phyloP scores from a whole-genome alignment of 495 filamentous ascomycete genomes.

The Neurospora sp. region DNA sequence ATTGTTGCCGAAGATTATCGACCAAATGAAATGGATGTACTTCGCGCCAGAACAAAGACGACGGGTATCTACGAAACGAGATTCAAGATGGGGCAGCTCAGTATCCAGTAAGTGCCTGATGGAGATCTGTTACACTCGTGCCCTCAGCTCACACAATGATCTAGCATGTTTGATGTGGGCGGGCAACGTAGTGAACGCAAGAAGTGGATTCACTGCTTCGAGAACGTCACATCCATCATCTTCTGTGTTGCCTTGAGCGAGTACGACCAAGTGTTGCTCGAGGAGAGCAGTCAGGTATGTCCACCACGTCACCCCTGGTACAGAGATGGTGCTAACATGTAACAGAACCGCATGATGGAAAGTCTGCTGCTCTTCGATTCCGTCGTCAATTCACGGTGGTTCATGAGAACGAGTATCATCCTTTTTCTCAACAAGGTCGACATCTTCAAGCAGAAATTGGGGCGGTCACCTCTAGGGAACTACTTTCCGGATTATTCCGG shows the following conservation, averaged over 20 bases:
- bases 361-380: slow-evolving; percentile 96
- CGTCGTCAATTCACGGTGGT: slow-evolving; percentile 97
- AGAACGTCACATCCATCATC: slow-evolving; percentile 99
- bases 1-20: slow-evolving; percentile 83
- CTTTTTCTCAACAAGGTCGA: slow-evolving; percentile 98
- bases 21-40: slow-evolving; percentile 83
- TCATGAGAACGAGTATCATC: slow-evolving; percentile 97
- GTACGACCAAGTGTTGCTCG: slow-evolving; percentile 92
- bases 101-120: slow-evolving; percentile 74
- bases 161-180: slow-evolving; percentile 97
- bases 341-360: slow-evolving; percentile 97
- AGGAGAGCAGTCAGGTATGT: slow-evolving; percentile 90
- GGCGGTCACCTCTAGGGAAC: slow-evolving; percentile 75
- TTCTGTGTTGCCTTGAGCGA: slow-evolving; percentile 98
- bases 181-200: slow-evolving; percentile 95
- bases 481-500: slow-evolving; percentile 98
- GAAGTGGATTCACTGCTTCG: slow-evolving; percentile 99
- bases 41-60: slow-evolving; percentile 95
- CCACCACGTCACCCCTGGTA: background rate
- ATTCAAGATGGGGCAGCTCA: slow-evolving; percentile 95
- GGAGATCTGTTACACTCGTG: slow-evolving; percentile 2
- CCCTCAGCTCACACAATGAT: slow-evolving; percentile 10
- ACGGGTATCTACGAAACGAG: slow-evolving; percentile 98
- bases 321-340: slow-evolving; percentile 10
- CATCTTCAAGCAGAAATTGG: slow-evolving; percentile 90